Evolutionary conservation across 257 asterid genomes (phyloP).

Genomic region (Anisodus tanguticus): DNA sequence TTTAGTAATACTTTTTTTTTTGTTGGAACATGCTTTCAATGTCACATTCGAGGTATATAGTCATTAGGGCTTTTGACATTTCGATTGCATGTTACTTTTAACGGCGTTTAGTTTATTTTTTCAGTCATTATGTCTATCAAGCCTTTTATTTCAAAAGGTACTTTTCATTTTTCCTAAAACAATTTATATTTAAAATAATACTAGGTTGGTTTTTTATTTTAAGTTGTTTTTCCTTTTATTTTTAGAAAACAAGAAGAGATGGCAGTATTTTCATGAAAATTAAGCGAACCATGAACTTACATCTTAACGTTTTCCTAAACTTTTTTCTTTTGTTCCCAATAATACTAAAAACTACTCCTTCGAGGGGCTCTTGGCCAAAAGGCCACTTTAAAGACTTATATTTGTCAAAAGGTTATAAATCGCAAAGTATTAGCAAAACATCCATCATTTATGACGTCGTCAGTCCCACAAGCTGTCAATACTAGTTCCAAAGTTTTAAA

Average conservation of each 20-base stretch:
- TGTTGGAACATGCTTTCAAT: slow-evolving; percentile 34
- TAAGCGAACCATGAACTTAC: neutral
- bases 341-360: neutral
- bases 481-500: too few species aligned
- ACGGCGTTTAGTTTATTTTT: neutral
- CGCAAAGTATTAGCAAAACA: too few species aligned
- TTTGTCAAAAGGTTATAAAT: too few species aligned
- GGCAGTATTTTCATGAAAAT: neutral
- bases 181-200: too few species aligned
- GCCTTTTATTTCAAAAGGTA: neutral
- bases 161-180: neutral
- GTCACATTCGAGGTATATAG: slow-evolving; percentile 20
- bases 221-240: too few species aligned
- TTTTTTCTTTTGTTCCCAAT: neutral
- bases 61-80: neutral
- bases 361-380: too few species aligned
- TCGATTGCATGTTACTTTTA: slow-evolving; percentile 21
- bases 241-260: neutral
- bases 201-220: too few species aligned
- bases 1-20: neutral
- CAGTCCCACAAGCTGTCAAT: too few species aligned
- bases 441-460: too few species aligned
- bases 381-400: too few species aligned
- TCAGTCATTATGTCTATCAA: neutral
- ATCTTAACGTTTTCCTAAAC: neutral